Percentiles rank a stretch among this genome's conserved stretches.
These are phyloP conservation scores for Microascus cirrosus DNA, from an alignment of 2,329 filamentous ascomycete species.

Conservation along the genomic window DNA sequence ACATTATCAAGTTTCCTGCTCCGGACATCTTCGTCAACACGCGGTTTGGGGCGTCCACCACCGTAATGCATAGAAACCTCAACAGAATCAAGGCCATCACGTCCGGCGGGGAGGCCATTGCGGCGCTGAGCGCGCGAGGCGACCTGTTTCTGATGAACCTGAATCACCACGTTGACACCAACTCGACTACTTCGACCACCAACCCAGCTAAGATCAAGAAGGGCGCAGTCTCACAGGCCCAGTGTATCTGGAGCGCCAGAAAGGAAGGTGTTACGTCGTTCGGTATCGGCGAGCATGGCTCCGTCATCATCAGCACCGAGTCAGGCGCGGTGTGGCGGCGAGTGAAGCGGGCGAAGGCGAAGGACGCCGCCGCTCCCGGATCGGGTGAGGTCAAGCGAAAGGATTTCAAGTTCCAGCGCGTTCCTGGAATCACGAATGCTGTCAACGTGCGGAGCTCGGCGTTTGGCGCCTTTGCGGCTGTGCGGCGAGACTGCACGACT, in stretches of 20 bases:
- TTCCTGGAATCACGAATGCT: conserved; percentile 79
- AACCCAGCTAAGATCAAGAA: conserved; percentile 78
- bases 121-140: conserved; percentile 71
- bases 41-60: neutral
- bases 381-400: conserved; percentile 54
- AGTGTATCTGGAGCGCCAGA: conserved; percentile 78
- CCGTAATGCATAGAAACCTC: conserved; percentile 39
- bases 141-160: conserved; percentile 82
- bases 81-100: conserved; percentile 59
- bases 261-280: conserved; percentile 83
- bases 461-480: conserved; percentile 80
- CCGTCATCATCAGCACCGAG: conserved; percentile 85
- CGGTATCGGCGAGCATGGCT: conserved; percentile 82
- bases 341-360: conserved; percentile 70
- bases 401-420: conserved; percentile 89
- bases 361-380: conserved; percentile 43
- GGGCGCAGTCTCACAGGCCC: conserved; percentile 65
- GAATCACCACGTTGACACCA: conserved; percentile 53
- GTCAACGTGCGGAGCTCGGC: conserved; percentile 76
- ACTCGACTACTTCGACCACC: conserved; percentile 63
- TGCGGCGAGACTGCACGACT: conserved; percentile 75
- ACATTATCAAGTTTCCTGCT: conserved; percentile 74
- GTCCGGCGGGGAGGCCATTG: conserved; percentile 83
- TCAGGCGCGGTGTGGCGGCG: conserved; percentile 90
- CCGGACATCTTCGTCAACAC: conserved; percentile 57